Base-by-base conservation (phyloP, 2,329 filamentous ascomycete species). In the Beauveria varroae region DNA sequence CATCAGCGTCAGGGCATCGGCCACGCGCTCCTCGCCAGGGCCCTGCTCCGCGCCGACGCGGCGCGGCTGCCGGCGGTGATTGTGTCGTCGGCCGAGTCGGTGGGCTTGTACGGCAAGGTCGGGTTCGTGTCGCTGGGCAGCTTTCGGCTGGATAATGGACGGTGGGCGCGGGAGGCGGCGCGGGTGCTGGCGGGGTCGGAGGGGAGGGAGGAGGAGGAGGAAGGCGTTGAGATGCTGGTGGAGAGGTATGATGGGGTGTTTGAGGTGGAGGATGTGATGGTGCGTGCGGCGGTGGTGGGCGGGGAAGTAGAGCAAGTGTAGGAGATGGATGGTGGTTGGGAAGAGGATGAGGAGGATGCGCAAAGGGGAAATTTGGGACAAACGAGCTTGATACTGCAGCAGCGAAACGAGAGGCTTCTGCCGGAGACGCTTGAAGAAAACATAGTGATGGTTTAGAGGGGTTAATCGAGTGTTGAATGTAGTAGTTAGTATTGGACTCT, bases 1-100 rank as follows among this genome's bases (percentile, higher is more conserved):
- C 53, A 67, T 26, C 67, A 70, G 51, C 61, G 65, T 10, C 62
- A 55, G 6, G 67, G 66, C 20, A 59, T 67, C 1, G 64, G 67
- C 12, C 30, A 41, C 6, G 57, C 58, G 24, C 50, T 69, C 12
- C 63, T 69, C 3, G 28, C 30, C 7, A 51, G 44, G 6, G 64
- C 63, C 5, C n/a, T 65, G 3, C 49, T 37, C 5, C 30, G 52
- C 3, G 63, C 64, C 20, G 64, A 68, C 12, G 20, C 20, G 1
- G 43, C 63, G 18, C 50, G 37, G 1, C n/a, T 66, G 6, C 63
- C 63, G 9, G 43, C 60, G 43, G 63, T 62, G n/a, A 59, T 69
- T n/a, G 62, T 65, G 9, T 64, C 65, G 34, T 65, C 68, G n/a
- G 65, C 63, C 14, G 64, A 67, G 57, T 63, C 63, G 8, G 52